Conservation (phyloP, 2,329 filamentous ascomycete genomes). For the Fusarium aywerte region DNA sequence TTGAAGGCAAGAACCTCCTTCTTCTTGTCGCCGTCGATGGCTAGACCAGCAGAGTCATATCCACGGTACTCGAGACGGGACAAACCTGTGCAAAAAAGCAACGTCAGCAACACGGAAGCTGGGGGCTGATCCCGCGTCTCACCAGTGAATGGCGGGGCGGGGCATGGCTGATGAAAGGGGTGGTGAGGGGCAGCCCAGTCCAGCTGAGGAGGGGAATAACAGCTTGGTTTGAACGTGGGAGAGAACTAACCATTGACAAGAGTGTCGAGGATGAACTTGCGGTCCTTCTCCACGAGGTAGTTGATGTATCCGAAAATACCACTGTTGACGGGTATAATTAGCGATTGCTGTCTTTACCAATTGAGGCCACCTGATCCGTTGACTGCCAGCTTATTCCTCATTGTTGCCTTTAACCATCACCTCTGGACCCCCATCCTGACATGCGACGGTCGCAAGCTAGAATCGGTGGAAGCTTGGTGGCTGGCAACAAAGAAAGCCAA, state of each 20-base stretch:
- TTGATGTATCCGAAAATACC: conserved; percentile 99
- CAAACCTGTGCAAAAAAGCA: conserved; percentile 70
- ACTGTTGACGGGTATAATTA: conserved; percentile 60
- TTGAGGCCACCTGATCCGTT: conserved; percentile 24
- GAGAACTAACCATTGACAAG: conserved; percentile 85
- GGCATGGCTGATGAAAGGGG: conserved; percentile 38
- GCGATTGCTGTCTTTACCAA: conserved; percentile 35
- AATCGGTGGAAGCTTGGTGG: conserved; percentile 29
- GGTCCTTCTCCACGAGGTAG: conserved; percentile 98
- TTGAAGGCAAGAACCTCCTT: conserved; percentile 98
- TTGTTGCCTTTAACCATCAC: conserved; percentile 14
- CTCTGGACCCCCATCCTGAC: conserved; percentile 18
- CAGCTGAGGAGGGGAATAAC: conserved; percentile 29
- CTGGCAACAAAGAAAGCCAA: background rate
- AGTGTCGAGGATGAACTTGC: conserved; percentile 94
- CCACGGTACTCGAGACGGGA: conserved; percentile 97
- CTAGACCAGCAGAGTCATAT: conserved; percentile 97
- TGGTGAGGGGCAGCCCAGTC: conserved; percentile 28
- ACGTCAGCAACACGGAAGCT: conserved; percentile 48
- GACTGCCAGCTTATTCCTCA: conserved; percentile 10
- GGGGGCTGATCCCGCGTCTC: conserved; percentile 40
- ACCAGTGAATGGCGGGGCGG: conserved; percentile 44
- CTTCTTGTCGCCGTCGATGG: conserved; percentile 98
- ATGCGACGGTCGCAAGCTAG: conserved; percentile 31
- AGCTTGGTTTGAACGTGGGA: background rate